These are phyloP conservation scores for Actinomortierella wolfii DNA, from an alignment of 371 early-diverging fungal genomes.

Conservation along the genomic window DNA sequence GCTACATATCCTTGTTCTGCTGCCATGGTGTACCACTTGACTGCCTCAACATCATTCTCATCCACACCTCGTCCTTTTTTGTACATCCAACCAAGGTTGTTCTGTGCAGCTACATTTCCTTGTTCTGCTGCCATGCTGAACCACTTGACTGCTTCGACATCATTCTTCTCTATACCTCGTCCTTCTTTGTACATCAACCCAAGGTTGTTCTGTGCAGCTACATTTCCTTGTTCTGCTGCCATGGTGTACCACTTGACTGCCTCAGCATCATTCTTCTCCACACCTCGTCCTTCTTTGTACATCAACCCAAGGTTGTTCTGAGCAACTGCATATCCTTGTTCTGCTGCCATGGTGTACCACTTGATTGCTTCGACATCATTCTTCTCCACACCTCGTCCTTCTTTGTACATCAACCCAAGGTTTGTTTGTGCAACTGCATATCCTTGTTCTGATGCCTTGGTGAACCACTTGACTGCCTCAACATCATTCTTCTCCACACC, in stretches of 20 bases:
- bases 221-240: slow-evolving; percentile 77
- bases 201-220: slow-evolving; percentile 66
- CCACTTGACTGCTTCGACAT: slow-evolving; percentile 70
- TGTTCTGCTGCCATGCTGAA: slow-evolving; percentile 68
- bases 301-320: slow-evolving; percentile 81
- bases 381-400: slow-evolving; percentile 77
- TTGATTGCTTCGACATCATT: slow-evolving; percentile 67
- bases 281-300: slow-evolving; percentile 78
- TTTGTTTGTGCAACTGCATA: slow-evolving; percentile 72
- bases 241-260: slow-evolving; percentile 82
- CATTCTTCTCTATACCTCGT: slow-evolving; percentile 72
- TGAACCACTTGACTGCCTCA: slow-evolving; percentile 81
- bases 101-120: slow-evolving; percentile 75
- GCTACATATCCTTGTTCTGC: slow-evolving; percentile 81
- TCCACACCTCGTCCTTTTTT: slow-evolving; percentile 82
- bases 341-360: slow-evolving; percentile 76
- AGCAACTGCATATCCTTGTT: slow-evolving; percentile 79
- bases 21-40: slow-evolving; percentile 70
- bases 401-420: slow-evolving; percentile 80
- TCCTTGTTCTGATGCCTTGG: slow-evolving; percentile 71
- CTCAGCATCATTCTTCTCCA: slow-evolving; percentile 56
- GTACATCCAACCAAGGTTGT: slow-evolving; percentile 84
- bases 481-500: slow-evolving; percentile 63
- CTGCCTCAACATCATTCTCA: slow-evolving; percentile 64
- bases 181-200: slow-evolving; percentile 86